Percentiles rank a stretch among this genome's conserved stretches.
Evolutionary conservation across 2,329 filamentous ascomycete genomes (phyloP).

Genomic region (Alternaria sp.): DNA sequence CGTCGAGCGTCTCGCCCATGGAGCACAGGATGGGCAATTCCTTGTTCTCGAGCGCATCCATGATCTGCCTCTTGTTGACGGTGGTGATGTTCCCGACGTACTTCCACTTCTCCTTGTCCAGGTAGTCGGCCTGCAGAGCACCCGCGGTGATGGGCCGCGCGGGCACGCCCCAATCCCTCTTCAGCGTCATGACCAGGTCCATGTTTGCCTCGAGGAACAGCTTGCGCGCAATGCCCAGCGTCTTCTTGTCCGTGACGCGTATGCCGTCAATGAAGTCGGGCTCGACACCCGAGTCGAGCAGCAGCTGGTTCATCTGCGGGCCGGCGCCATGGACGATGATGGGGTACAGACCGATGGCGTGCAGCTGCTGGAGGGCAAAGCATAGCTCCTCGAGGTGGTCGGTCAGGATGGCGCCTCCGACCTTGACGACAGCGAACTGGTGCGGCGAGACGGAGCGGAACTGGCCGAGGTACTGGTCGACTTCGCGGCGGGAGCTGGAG

Average conservation of each 20-base stretch:
- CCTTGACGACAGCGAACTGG: slow-evolving; percentile 98
- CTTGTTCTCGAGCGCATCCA: slow-evolving; percentile 84
- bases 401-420: slow-evolving; percentile 93
- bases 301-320: slow-evolving; percentile 89
- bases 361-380: slow-evolving; percentile 86
- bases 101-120: slow-evolving; percentile 96
- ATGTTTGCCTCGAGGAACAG: slow-evolving; percentile 96
- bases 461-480: slow-evolving; percentile 96
- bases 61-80: slow-evolving; percentile 88
- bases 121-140: slow-evolving; percentile 90
- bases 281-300: slow-evolving; percentile 90
- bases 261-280: slow-evolving; percentile 97
- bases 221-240: slow-evolving; percentile 85
- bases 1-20: slow-evolving; percentile 91
- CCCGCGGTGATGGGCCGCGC: slow-evolving; percentile 88
- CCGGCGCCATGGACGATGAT: slow-evolving; percentile 95
- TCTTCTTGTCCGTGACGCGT: slow-evolving; percentile 93
- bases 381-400: slow-evolving; percentile 93
- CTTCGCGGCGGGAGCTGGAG: slow-evolving; percentile 94
- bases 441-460: slow-evolving; percentile 97
- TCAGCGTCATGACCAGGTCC: slow-evolving; percentile 86
- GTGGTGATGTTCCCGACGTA: slow-evolving; percentile 94
- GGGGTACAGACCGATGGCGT: slow-evolving; percentile 92
- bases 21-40: slow-evolving; percentile 93
- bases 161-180: slow-evolving; percentile 80